A percentile compares a stretch with the other conserved stretches of the same genome.
Evolutionary conservation across 768 basidiomycete genomes (phyloP).

Genomic region (Pleurotus tuoliensis): DNA sequence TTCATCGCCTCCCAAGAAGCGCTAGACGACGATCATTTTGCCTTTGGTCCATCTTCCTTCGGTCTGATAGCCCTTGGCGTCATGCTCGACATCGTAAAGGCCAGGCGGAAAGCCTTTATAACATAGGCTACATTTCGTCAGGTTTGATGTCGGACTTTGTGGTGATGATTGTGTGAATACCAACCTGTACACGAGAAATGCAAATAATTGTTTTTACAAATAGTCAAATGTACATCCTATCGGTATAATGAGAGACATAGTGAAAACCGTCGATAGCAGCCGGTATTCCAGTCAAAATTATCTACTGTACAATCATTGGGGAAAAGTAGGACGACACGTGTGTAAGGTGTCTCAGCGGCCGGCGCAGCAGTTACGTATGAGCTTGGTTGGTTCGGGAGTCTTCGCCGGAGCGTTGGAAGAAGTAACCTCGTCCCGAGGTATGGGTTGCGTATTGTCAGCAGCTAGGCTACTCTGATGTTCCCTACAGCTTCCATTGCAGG

Average conservation of each 20-base stretch:
- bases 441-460: background rate
- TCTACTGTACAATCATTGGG: background rate
- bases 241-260: no score
- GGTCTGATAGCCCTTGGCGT: slow-evolving; percentile 40
- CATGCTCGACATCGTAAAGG: slow-evolving; percentile 37
- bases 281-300: background rate
- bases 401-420: background rate
- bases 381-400: background rate
- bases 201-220: no score
- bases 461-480: slow-evolving; percentile 21
- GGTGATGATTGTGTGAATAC: no score
- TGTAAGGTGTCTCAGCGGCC: background rate
- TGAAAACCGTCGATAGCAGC: no score
- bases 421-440: background rate
- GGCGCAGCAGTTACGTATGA: background rate
- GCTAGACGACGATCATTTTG: slow-evolving; percentile 20
- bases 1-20: slow-evolving; percentile 35
- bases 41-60: slow-evolving; percentile 41
- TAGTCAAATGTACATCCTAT: no score
- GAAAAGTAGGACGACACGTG: no score
- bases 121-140: no score
- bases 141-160: no score
- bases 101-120: background rate
- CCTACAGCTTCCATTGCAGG: slow-evolving; percentile 52
- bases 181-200: no score